Evolutionary conservation across 345 rosid genomes (phyloP).

Genomic region (Barbarea vulgaris): DNA sequence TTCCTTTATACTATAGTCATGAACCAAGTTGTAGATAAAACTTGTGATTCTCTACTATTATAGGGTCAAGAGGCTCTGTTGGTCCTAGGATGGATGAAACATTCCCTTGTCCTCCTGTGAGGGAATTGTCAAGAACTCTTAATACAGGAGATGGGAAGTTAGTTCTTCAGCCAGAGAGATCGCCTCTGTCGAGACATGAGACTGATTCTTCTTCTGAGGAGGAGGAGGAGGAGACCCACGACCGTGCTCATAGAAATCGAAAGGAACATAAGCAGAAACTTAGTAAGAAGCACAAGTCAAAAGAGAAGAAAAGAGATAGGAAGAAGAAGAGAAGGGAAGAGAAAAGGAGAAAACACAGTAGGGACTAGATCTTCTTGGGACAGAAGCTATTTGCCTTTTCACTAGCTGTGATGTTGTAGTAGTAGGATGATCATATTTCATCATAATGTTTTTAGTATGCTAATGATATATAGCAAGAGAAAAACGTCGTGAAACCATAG

Average conservation of each 20-base stretch:
- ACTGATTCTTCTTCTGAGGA: slow-evolving; percentile 34
- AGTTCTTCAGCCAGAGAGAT: slow-evolving; percentile 59
- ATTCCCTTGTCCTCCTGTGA: slow-evolving; percentile 57
- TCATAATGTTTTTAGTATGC: not conserved
- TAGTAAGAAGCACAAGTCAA: slow-evolving; percentile 52
- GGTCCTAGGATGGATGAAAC: slow-evolving; percentile 98
- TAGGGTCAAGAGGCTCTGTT: slow-evolving; percentile 86
- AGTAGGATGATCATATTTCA: slow-evolving; percentile 2
- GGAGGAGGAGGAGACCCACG: slow-evolving; percentile 43
- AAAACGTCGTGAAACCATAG: not conserved
- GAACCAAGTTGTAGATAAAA: not conserved
- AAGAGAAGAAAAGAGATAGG: slow-evolving; percentile 44
- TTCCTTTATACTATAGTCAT: not conserved
- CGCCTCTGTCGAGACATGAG: slow-evolving; percentile 33
- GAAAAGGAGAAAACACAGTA: slow-evolving; percentile 8
- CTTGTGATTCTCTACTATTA: slow-evolving; percentile 21
- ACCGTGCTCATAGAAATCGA: slow-evolving; percentile 40
- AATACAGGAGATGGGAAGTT: slow-evolving; percentile 37
- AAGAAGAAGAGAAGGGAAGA: slow-evolving; percentile 14
- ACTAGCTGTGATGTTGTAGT: not conserved
- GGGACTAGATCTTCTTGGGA: slow-evolving; percentile 18
- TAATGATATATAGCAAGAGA: not conserved
- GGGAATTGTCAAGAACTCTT: slow-evolving; percentile 33
- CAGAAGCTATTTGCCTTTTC: not conserved
- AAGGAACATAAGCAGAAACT: slow-evolving; percentile 50